A percentile compares a stretch with the other conserved stretches of the same genome.
Evolutionary conservation across 306 rosid genomes (phyloP).

Genomic region (Mimosa pudica): DNA sequence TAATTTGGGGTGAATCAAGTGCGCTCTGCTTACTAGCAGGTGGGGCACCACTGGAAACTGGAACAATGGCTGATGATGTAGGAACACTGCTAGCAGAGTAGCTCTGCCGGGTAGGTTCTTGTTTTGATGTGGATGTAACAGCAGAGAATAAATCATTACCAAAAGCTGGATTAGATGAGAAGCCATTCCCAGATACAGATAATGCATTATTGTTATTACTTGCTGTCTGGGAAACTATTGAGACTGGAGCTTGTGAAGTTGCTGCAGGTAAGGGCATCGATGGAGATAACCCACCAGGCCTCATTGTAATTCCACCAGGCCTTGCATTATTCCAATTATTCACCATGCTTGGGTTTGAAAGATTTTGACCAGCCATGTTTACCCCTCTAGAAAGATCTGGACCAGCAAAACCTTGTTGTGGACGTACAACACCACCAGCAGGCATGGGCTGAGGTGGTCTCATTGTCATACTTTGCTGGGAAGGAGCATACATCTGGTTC

Average conservation of each 20-base stretch:
- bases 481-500: conserved; percentile 57
- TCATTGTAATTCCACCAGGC: conserved; percentile 51
- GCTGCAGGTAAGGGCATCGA: conserved; percentile 47
- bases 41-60: conserved; percentile 64
- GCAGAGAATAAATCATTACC: conserved; percentile 61
- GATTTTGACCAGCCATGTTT: conserved; percentile 45
- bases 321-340: conserved; percentile 72
- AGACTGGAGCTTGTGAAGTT: conserved; percentile 45
- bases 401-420: conserved; percentile 55
- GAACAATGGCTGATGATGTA: conserved; percentile 49
- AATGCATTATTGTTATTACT: conserved; percentile 48
- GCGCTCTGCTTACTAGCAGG: conserved; percentile 54
- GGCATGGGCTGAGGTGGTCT: conserved; percentile 74
- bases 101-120: conserved; percentile 53
- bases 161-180: conserved; percentile 52
- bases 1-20: conserved; percentile 67
- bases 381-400: conserved; percentile 49
- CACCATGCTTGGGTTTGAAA: conserved; percentile 52
- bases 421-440: conserved; percentile 43
- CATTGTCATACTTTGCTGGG: conserved; percentile 60
- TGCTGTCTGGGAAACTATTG: conserved; percentile 56
- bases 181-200: conserved; percentile 77
- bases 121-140: conserved; percentile 50
- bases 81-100: conserved; percentile 53
- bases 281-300: conserved; percentile 64